Evolutionary conservation across 2,329 filamentous ascomycete species (phyloP).

Genomic region (Neoascochyta sp.): DNA sequence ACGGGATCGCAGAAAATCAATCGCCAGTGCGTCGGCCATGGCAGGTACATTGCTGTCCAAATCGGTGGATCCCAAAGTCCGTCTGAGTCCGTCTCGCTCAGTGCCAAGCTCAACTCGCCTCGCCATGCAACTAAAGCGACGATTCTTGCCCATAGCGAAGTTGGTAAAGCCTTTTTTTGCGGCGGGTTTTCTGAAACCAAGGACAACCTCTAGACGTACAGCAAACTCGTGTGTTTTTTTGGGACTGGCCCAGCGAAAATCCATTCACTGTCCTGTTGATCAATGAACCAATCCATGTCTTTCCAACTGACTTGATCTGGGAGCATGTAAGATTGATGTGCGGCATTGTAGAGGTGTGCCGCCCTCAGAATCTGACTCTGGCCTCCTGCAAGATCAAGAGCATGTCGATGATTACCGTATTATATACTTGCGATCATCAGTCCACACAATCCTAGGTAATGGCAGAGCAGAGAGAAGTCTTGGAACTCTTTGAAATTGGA

Average conservation of each 20-base stretch:
- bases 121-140: background rate
- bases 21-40: background rate
- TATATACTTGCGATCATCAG: slow-evolving; percentile 1
- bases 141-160: background rate
- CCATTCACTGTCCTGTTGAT: background rate
- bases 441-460: slow-evolving; percentile 3
- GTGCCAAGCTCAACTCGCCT: slow-evolving; percentile 1
- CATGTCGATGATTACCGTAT: background rate
- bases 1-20: background rate
- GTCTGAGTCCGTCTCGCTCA: background rate
- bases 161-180: slow-evolving; percentile 1
- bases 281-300: slow-evolving; percentile 8
- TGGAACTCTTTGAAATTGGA: background rate
- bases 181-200: slow-evolving; percentile 1
- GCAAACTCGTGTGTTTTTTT: background rate
- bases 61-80: background rate
- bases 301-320: slow-evolving; percentile 1
- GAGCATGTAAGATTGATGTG: slow-evolving; percentile 1
- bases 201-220: slow-evolving; percentile 1
- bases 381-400: slow-evolving; percentile 2
- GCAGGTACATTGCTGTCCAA: background rate
- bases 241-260: slow-evolving; percentile 1
- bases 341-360: slow-evolving; percentile 8
- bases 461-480: slow-evolving; percentile 2
- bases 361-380: slow-evolving; percentile 1